Evolutionary conservation across 2,329 filamentous ascomycete genomes (phyloP), one percentile per base, ranked within the genome.

Genomic region (Fusarium sp.): DNA sequence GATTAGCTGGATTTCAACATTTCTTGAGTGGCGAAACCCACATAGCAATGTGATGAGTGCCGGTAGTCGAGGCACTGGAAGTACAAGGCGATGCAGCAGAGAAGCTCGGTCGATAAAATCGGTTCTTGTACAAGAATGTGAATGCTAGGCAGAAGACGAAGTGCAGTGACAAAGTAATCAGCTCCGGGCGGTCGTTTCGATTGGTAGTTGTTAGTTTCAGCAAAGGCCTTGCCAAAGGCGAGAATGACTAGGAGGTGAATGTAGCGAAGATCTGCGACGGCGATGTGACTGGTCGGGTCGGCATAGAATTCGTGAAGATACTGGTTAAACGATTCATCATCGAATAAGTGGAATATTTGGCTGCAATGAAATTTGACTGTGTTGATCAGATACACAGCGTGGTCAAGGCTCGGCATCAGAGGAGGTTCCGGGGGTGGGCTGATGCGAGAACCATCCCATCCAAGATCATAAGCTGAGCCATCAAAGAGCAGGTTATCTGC

Each of bases 331-430:
- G 81, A 82, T 13, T 84, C 82, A 58, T 89, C 88, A 27, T 90
- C 87, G 50, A 89, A 88, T 3, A 90, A 79, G 58, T 89, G 87
- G 27, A 88, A 88, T 4, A 89, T 76, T 34, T 88, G 88, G 4
- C 85, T 85, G 64, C 87, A 88, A 68, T 89, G 87, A 50, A 89
- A 90, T 64, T 89, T 89, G 67, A 89, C 87, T 0, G 87, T 85
- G 68, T 88, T 89, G 80, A 89, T 86, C 5, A 90, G 78, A 64
- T 87, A 78, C 3, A 89, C 86, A 6, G 89, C 81, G 68, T 88
- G 89, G 73, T 90, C 88, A 0, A 86, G 81, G 1, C 85, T 87
- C 0, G 88, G 88, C 18, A 90, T 70, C 0, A 75, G 59, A 14
- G 79, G 65, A 0, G 76, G 59, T 18, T 79, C 77, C 1, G 70